Percentiles rank a stretch among this genome's conserved stretches.
Evolutionary conservation across 148 eudicot species (phyloP).

Genomic region (Pharnaceum exiguum): DNA sequence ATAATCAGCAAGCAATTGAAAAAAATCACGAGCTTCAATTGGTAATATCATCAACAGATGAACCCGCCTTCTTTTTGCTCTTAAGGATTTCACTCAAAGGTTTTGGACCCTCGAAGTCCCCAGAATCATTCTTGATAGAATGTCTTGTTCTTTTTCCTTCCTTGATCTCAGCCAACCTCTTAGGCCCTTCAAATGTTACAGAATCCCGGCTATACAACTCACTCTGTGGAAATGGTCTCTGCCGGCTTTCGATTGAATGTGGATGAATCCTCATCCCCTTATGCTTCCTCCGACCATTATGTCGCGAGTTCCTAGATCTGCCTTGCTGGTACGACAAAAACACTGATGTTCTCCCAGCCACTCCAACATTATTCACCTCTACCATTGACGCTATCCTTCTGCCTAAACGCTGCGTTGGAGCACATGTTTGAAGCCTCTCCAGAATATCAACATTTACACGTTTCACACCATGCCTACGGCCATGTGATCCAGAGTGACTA

Average conservation of each 20-base stretch:
- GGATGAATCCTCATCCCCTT: constrained; percentile 25
- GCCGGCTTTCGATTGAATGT: constrained; percentile 16
- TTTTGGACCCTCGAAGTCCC: constrained; percentile 29
- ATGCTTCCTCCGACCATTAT: constrained; percentile 20
- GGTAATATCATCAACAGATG: constrained; percentile 1
- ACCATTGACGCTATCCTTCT: constrained; percentile 31
- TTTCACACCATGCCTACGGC: constrained; percentile 22
- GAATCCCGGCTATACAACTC: constrained; percentile 24
- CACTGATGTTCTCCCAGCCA: constrained; percentile 14
- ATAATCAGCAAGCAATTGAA: background rate
- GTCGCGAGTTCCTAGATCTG: constrained; percentile 22
- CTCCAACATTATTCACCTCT: constrained; percentile 22
- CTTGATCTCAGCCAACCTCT: constrained; percentile 42
- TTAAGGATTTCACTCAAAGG: constrained; percentile 35
- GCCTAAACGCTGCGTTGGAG: constrained; percentile 8
- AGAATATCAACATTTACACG: constrained; percentile 19
- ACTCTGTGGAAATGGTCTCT: constrained; percentile 23
- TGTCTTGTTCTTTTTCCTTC: background rate
- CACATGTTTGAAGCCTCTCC: constrained; percentile 22
- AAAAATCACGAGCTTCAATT: constrained; percentile 22
- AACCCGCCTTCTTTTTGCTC: constrained; percentile 21
- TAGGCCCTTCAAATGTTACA: constrained; percentile 36
- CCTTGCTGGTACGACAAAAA: constrained; percentile 8
- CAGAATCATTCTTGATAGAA: constrained; percentile 6
- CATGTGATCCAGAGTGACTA: constrained; percentile 15